These are phyloP conservation scores for Gleditsia sinensis DNA, from an alignment of 306 rosid species.

Conservation along the genomic window DNA sequence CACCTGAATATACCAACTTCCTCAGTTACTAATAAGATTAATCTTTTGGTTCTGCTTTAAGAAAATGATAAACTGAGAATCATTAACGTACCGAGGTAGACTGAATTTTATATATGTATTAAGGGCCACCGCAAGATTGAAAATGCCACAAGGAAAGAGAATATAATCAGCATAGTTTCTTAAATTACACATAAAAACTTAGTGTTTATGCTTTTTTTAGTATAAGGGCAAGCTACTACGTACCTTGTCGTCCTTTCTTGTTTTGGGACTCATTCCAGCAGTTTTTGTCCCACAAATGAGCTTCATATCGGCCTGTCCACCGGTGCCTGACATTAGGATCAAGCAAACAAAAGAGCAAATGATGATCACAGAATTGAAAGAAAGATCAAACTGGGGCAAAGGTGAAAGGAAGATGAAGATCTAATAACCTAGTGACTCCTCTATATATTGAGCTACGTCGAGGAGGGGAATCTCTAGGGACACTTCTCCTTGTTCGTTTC, in stretches of 20 bases:
- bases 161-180: background rate
- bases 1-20: conserved; percentile 54
- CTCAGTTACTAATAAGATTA: background rate
- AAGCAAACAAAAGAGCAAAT: no score
- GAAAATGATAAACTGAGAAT: background rate
- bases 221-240: no score
- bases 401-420: no score
- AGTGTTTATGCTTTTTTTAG: no score
- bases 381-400: no score
- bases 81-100: conserved; percentile 66
- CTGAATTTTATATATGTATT: conserved; percentile 39
- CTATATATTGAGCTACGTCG: conserved; percentile 78
- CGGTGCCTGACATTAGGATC: conserved; percentile 61
- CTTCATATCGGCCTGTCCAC: conserved; percentile 94
- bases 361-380: no score
- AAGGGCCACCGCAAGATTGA: conserved; percentile 23
- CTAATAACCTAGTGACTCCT: conserved; percentile 79
- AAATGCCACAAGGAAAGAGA: conserved; percentile 20
- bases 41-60: background rate
- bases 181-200: no score
- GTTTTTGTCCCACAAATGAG: conserved; percentile 96
- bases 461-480: conserved; percentile 69
- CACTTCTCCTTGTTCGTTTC: conserved; percentile 72
- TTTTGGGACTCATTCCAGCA: conserved; percentile 91
- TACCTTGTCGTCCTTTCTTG: conserved; percentile 97